Base-by-base conservation (phyloP, 2,329 filamentous ascomycete species). In the Colletotrichum liriopes region DNA sequence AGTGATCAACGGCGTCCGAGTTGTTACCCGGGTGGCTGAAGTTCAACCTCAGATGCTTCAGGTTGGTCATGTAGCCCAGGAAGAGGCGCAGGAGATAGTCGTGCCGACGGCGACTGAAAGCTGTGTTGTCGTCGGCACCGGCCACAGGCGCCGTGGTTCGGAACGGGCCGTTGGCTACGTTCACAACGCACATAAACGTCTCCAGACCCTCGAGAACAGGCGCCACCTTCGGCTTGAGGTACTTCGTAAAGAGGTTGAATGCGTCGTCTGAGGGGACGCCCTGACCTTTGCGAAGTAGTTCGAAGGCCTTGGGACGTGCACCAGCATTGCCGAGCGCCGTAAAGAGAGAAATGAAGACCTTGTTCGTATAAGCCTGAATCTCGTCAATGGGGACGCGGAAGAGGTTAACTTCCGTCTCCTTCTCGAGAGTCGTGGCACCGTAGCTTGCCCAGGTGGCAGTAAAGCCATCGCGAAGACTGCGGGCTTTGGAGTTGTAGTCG, bases 1-100 rank as follows among this genome's bases (percentile, higher is more conserved):
- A 74, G 1, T 77, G 74, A 0, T 77, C 70, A 4, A 59, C 6
- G 7, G 26, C 49, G 20, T 66, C 23, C 0, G 69, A 29, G 9
- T 41, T 61, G 20, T 73, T 60, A 0, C 69, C 61, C n/a, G 63
- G 69, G 9, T 43, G 12, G 16, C 76, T 74, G 39, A 88, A 86
- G 74, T 91, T 91, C 54, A 91, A 76, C 3, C 89, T 84, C 6
- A 92, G 80, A 74, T 89, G 85, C 39, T 82, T 82, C 7, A 92
- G 72, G 23, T 86, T 86, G 4, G 78, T 72, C 1, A 82, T 77
- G 37, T 78, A 78, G 1, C 77, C 76, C 6, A 89, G 77, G 60
- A 89, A 88, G 20, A 74, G 74, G 14, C 78, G 74, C 1, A 83
- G 71, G 47, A 76, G 59, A 73, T 75, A 43, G 76, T 67, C 54